phyloP scores from a whole-genome alignment of 805 yeast genomes.

The Wickerhamiella qilinensis region DNA sequence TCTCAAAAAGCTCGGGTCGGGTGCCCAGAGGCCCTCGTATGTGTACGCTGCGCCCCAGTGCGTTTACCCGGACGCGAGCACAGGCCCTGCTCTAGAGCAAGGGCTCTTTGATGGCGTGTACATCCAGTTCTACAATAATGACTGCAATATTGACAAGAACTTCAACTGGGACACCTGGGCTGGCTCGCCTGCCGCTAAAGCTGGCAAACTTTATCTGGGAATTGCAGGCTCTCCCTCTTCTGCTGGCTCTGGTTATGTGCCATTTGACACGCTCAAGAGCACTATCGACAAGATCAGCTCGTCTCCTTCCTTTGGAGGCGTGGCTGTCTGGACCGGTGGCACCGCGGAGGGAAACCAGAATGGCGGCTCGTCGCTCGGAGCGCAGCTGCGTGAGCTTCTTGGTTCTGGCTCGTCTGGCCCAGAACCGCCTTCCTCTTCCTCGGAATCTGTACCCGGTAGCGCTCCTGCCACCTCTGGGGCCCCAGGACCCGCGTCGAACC shows the following conservation, averaged over 20 bases:
- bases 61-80: conserved; percentile 39
- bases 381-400: neutral
- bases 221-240: conserved; percentile 40
- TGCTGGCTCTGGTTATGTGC: conserved; percentile 42
- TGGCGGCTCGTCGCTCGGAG: neutral
- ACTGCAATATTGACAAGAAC: conserved; percentile 24
- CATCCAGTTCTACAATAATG: conserved; percentile 52
- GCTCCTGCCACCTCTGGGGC: neutral
- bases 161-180: conserved; percentile 36
- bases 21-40: conserved; percentile 28
- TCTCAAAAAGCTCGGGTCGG: conserved; percentile 15
- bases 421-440: neutral
- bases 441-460: neutral
- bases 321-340: conserved; percentile 45
- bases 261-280: conserved; percentile 20
- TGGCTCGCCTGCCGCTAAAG: conserved; percentile 29
- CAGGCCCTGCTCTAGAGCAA: conserved; percentile 26
- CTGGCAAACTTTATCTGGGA: conserved; percentile 43
- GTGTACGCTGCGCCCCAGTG: conserved; percentile 58
- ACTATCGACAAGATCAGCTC: conserved; percentile 8
- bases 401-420: neutral
- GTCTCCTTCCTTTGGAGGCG: conserved; percentile 38
- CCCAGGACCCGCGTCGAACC: neutral
- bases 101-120: conserved; percentile 42
- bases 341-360: neutral